Conservation (phyloP, 805 yeast genomes). For the Nakazawaea peltata region DNA sequence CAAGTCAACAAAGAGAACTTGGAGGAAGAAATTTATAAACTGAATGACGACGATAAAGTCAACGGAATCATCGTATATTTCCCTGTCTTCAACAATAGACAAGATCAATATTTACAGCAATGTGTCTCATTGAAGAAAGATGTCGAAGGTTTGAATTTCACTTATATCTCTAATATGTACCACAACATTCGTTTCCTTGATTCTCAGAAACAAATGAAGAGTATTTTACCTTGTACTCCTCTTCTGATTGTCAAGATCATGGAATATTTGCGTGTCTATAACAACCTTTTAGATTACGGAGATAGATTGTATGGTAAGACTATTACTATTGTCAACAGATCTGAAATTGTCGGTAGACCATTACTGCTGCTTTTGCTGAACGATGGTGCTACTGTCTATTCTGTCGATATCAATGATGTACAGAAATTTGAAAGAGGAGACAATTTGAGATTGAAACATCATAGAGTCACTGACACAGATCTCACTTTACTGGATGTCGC, state of each 20-base stretch:
- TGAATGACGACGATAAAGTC: slow-evolving; percentile 67
- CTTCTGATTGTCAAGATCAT: slow-evolving; percentile 88
- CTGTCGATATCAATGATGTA: slow-evolving; percentile 80
- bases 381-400: slow-evolving; percentile 94
- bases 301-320: slow-evolving; percentile 92
- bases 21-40: slow-evolving; percentile 75
- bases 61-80: slow-evolving; percentile 96
- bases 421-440: slow-evolving; percentile 94
- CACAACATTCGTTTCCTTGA: slow-evolving; percentile 87
- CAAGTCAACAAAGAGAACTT: slow-evolving; percentile 70
- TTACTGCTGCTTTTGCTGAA: slow-evolving; percentile 92
- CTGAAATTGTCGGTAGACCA: slow-evolving; percentile 97
- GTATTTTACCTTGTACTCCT: slow-evolving; percentile 95
- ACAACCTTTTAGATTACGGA: slow-evolving; percentile 74
- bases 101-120: slow-evolving; percentile 94
- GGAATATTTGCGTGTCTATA: slow-evolving; percentile 86
- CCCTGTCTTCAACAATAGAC: slow-evolving; percentile 93
- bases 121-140: slow-evolving; percentile 87
- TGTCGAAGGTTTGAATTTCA: slow-evolving; percentile 90
- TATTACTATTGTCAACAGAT: slow-evolving; percentile 81
- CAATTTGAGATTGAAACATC: slow-evolving; percentile 73
- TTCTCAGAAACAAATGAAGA: slow-evolving; percentile 54
- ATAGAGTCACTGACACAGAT: slow-evolving; percentile 60
- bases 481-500: slow-evolving; percentile 56
- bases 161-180: slow-evolving; percentile 89